A percentile compares a stretch with the other conserved stretches of the same genome.
phyloP scores from a whole-genome alignment of 1,139 yeast genomes.

The Protomyces lactucae-debilis region DNA sequence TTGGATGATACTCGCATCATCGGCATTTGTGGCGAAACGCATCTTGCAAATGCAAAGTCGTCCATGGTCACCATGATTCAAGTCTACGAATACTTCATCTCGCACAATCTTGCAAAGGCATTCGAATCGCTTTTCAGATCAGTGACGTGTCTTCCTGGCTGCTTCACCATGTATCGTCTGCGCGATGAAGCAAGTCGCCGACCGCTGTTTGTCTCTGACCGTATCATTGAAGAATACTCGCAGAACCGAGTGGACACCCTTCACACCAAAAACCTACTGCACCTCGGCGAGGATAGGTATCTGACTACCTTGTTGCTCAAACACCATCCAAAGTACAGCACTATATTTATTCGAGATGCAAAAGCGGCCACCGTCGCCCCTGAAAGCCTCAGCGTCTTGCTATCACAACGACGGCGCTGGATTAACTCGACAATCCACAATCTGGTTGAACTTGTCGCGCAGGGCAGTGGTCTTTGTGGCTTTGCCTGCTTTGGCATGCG shows the following conservation, averaged over 20 bases:
- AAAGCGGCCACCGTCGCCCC: slow-evolving; percentile 46
- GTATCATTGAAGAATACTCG: slow-evolving; percentile 41
- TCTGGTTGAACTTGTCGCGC: slow-evolving; percentile 39
- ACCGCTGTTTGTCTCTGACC: slow-evolving; percentile 43
- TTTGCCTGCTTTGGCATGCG: slow-evolving; percentile 47
- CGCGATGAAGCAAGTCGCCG: slow-evolving; percentile 39
- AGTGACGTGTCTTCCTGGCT: slow-evolving; percentile 46
- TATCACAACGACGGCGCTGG: slow-evolving; percentile 47
- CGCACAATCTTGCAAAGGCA: slow-evolving; percentile 45
- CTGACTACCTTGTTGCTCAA: slow-evolving; percentile 43
- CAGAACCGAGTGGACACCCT: slow-evolving; percentile 44
- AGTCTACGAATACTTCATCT: slow-evolving; percentile 45
- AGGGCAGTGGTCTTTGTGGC: slow-evolving; percentile 43
- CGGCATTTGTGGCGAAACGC: slow-evolving; percentile 45
- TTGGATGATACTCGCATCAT: slow-evolving; percentile 41
- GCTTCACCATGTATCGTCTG: slow-evolving; percentile 43
- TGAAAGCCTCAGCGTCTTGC: slow-evolving; percentile 43
- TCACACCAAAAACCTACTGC: slow-evolving; percentile 44
- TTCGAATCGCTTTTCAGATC: slow-evolving; percentile 44
- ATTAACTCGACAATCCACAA: slow-evolving; percentile 47
- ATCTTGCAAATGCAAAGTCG: slow-evolving; percentile 41
- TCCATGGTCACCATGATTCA: slow-evolving; percentile 45
- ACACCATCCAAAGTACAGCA: slow-evolving; percentile 42
- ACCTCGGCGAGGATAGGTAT: slow-evolving; percentile 46
- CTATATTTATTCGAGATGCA: slow-evolving; percentile 43